Conservation (phyloP, 306 rosid species). For the Alnus rubra region DNA sequence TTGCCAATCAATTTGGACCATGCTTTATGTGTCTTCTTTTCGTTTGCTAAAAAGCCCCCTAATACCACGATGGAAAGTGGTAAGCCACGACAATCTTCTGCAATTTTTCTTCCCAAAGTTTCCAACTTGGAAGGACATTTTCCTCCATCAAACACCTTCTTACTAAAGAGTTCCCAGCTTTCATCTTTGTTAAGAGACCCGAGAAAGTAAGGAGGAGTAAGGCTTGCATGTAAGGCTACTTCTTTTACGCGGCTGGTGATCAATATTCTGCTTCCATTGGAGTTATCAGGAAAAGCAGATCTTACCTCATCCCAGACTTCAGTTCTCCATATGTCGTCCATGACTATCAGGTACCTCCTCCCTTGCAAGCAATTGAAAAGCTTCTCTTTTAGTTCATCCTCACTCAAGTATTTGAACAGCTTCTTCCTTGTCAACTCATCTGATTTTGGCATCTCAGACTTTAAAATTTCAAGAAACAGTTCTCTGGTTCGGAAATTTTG, state of each 20-base stretch:
- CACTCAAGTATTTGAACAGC: not conserved
- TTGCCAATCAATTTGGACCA: conserved; percentile 24
- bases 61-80: conserved; percentile 5
- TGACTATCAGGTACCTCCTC: not conserved
- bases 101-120: not conserved
- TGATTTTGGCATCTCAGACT: not conserved
- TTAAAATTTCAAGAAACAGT: not conserved
- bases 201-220: not conserved
- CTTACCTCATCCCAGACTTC: conserved; percentile 10
- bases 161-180: conserved; percentile 35
- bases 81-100: not conserved
- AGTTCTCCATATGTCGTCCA: conserved; percentile 22
- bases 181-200: conserved; percentile 20
- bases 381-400: not conserved
- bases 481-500: not conserved
- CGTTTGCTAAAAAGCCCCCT: not conserved
- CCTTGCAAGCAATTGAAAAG: not conserved
- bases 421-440: not conserved
- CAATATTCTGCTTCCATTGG: conserved; percentile 23
- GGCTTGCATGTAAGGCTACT: conserved; percentile 1
- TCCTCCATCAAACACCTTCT: not conserved
- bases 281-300: conserved; percentile 13
- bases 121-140: not conserved
- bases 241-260: conserved; percentile 28
- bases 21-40: not conserved